These are phyloP conservation scores for Curvularia sp. DNA, from an alignment of 2,329 filamentous ascomycete genomes.

Conservation along the genomic window DNA sequence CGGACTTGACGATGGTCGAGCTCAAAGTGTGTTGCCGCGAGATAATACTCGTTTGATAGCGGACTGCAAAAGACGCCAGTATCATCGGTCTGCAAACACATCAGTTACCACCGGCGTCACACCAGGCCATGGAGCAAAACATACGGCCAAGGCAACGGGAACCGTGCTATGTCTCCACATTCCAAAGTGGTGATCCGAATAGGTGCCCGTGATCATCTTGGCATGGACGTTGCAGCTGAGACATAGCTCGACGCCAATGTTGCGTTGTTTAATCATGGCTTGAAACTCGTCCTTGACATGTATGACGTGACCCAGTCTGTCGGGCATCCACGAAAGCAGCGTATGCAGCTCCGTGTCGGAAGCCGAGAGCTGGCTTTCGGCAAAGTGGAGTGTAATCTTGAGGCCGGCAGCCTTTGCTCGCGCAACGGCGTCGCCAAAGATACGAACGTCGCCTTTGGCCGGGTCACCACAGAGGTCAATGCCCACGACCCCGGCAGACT, in stretches of 20 bases:
- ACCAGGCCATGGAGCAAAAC: slow-evolving; percentile 47
- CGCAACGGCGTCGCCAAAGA: slow-evolving; percentile 66
- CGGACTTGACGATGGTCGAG: slow-evolving; percentile 60
- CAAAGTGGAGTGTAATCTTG: slow-evolving; percentile 78
- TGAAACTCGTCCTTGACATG: slow-evolving; percentile 70
- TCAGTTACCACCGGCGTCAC: slow-evolving; percentile 19
- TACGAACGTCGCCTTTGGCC: slow-evolving; percentile 64
- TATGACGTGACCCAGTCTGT: slow-evolving; percentile 79
- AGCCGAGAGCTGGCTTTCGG: slow-evolving; percentile 67
- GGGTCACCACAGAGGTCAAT: slow-evolving; percentile 83
- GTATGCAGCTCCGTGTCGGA: slow-evolving; percentile 66
- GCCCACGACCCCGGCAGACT: slow-evolving; percentile 67
- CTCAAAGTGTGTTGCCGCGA: slow-evolving; percentile 74
- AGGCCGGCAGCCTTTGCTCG: slow-evolving; percentile 64
- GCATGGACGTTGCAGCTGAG: slow-evolving; percentile 82
- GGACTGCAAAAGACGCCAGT: slow-evolving; percentile 81
- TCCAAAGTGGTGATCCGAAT: slow-evolving; percentile 76
- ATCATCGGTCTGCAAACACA: slow-evolving; percentile 72
- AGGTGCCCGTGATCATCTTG: slow-evolving; percentile 71
- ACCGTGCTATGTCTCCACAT: slow-evolving; percentile 68
- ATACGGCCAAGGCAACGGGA: slow-evolving; percentile 69
- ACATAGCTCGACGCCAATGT: slow-evolving; percentile 75
- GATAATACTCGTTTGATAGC: slow-evolving; percentile 76
- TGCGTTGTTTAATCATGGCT: slow-evolving; percentile 60
- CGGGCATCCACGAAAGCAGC: slow-evolving; percentile 70